These are phyloP conservation scores for Naematelia encephala DNA, from an alignment of 768 basidiomycete species.

Conservation along the genomic window DNA sequence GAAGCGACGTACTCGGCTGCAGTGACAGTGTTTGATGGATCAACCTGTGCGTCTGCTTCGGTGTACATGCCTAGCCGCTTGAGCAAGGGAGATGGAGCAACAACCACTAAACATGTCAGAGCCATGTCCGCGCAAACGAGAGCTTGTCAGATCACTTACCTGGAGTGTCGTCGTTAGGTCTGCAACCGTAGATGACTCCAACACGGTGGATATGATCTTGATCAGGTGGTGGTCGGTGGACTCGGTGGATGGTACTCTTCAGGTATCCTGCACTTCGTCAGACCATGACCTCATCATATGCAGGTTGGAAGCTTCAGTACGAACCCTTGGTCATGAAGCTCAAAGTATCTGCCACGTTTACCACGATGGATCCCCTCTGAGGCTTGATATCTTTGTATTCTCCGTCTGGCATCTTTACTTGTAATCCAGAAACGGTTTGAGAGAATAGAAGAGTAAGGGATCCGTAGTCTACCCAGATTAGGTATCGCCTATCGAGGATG, in stretches of 20 bases:
- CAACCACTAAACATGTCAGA: constrained; percentile 21
- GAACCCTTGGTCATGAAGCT: constrained; percentile 47
- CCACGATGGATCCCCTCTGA: constrained; percentile 49
- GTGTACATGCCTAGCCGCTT: constrained; percentile 18
- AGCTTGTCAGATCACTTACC: neutral
- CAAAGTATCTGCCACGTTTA: constrained; percentile 46
- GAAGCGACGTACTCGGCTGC: constrained; percentile 26
- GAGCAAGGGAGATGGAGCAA: constrained; percentile 24
- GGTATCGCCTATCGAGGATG: neutral
- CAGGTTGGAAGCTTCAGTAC: constrained; percentile 3
- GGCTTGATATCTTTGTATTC: constrained; percentile 52
- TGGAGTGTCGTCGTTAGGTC: constrained; percentile 26
- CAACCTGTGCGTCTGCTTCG: constrained; percentile 10
- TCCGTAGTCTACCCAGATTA: no score
- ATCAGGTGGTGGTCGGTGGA: constrained; percentile 26
- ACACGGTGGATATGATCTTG: constrained; percentile 32
- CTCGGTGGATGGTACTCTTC: constrained; percentile 28
- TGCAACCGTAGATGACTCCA: constrained; percentile 30
- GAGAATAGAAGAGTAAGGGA: constrained; percentile 53
- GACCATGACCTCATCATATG: no score
- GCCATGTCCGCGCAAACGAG: no score
- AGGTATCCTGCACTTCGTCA: constrained; percentile 27
- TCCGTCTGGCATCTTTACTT: constrained; percentile 51
- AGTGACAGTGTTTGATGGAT: constrained; percentile 9
- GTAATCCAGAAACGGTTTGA: constrained; percentile 51